Conservation (phyloP, 179 eudicot species). For the Corrigiola litoralis region DNA sequence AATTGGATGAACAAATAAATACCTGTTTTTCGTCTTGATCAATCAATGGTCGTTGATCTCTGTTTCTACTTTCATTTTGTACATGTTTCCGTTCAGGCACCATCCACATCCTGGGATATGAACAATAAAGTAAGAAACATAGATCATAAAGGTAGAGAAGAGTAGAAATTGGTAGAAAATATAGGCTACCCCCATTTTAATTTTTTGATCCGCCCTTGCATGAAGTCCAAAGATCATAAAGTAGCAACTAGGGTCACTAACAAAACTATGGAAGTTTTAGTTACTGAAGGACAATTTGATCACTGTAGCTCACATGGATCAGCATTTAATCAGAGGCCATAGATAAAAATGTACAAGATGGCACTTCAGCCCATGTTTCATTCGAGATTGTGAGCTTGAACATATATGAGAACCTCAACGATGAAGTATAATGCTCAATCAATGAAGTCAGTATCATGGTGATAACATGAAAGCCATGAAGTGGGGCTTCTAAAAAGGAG, state of each 20-base stretch:
- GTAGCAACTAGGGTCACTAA: neutral
- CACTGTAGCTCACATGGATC: neutral
- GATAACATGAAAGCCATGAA: no score
- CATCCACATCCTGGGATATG: slow-evolving; percentile 55
- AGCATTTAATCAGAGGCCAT: no score
- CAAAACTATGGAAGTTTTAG: neutral
- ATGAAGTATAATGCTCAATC: neutral
- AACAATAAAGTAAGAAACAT: neutral
- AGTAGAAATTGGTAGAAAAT: no score
- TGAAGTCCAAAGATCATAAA: neutral
- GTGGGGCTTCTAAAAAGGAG: no score
- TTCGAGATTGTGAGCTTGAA: neutral
- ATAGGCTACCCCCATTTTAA: no score
- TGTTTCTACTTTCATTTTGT: slow-evolving; percentile 33
- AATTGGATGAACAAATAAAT: slow-evolving; percentile 12
- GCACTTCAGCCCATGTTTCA: neutral
- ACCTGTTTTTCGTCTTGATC: slow-evolving; percentile 56
- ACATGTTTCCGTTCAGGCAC: slow-evolving; percentile 54
- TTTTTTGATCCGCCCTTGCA: no score
- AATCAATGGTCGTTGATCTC: slow-evolving; percentile 37
- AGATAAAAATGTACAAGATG: neutral
- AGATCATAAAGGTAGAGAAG: no score
- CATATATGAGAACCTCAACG: neutral
- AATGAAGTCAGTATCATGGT: neutral
- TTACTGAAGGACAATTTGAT: neutral